Evolutionary conservation across 2,329 filamentous ascomycete genomes (phyloP).

Genomic region (Immersiporthe knoxdaviesiana): DNA sequence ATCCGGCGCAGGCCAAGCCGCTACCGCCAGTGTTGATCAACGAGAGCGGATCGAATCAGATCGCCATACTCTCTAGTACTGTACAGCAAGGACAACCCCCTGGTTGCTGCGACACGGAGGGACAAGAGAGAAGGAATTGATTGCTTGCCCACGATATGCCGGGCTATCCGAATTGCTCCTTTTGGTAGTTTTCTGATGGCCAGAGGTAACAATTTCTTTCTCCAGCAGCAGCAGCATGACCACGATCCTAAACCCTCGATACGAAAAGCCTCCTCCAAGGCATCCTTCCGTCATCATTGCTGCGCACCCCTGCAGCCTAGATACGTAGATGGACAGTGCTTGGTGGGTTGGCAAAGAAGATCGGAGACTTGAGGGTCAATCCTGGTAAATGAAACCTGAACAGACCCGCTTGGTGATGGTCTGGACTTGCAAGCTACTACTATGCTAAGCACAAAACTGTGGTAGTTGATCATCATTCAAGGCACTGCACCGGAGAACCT

Average conservation of each 20-base stretch:
- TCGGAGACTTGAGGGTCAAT: neutral
- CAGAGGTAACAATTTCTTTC: neutral
- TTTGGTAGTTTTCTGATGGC: neutral
- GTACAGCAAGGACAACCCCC: neutral
- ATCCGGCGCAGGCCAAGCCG: neutral
- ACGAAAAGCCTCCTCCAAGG: neutral
- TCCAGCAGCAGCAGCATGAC: neutral
- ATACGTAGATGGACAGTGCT: neutral
- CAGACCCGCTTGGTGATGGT: neutral
- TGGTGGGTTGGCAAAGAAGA: neutral
- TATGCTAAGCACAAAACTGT: too few relatives aligned
- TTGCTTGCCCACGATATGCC: neutral
- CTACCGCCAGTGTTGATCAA: neutral
- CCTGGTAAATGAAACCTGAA: slow-evolving; percentile 1
- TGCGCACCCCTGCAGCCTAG: neutral
- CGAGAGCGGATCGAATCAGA: neutral
- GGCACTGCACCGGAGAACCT: neutral
- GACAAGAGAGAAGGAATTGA: neutral
- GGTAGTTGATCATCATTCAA: neutral
- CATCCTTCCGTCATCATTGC: too few relatives aligned
- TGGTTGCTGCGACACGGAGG: neutral
- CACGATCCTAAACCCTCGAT: neutral
- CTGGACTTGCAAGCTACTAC: neutral
- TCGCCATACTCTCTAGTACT: neutral
- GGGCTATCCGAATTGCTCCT: neutral